Evolutionary conservation across 441 rosid species (phyloP), one percentile per base, ranked within the genome.

Genomic region (Corymbia calophylla): DNA sequence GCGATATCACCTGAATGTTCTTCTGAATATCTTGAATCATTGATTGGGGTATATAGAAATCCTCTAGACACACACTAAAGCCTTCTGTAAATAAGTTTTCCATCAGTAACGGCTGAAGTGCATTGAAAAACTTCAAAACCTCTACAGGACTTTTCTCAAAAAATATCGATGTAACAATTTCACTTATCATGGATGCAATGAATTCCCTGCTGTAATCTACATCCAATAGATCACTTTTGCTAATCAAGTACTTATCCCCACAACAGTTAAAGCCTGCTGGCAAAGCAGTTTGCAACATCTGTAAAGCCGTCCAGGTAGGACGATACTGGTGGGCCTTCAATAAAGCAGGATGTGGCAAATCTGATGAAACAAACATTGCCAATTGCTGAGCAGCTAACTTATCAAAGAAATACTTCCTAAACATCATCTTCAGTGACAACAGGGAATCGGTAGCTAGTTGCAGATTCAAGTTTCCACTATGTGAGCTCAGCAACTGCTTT

Each of bases 401-500:
- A 68, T 92, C 87, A 73, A 95, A 91, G 86, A 96, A 94, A 77
- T 91, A 91, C 68, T 84, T 92, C 94, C 91, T 94, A 80, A 95
- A 91, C 96, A 98, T 91, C 53, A 92, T 90, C 93, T 94, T 97
- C 81, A 97, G 89, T 5, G 99, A 96, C 87, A 98, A 89, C 87
- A 96, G 92, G 1, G 99, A 95, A 92, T 97, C 99, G 48, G 94
- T 88, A 8, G 98, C 94, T 89, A 97, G 90, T 91, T 97, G 99
- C 93, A 97, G 89, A 91, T 96, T 97, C 62, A 98, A 93, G 81
- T 95, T 93, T 44, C 99, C 99, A 87, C 94, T 95, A 84, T 98
- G 99, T 53, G 99, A 97, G 94, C 99, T 98, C 31, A 95, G 96
- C 92, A 98, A 91, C 88, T 98, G 99, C 55, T 98, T 97, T 91